phyloP scores from a whole-genome alignment of 129 eudicot species.

The Artemisia argyi region DNA sequence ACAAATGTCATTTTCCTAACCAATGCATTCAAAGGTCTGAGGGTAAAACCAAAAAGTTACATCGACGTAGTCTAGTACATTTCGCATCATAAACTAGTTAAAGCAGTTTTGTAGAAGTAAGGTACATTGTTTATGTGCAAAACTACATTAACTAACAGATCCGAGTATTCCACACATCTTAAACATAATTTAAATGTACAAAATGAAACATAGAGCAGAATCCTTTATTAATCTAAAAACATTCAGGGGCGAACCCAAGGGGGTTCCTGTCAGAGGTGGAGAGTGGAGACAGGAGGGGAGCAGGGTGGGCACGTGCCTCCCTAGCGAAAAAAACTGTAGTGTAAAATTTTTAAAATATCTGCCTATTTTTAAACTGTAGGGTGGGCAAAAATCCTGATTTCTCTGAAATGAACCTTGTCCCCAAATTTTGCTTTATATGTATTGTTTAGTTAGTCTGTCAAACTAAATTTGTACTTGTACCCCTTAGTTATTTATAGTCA shows the following conservation, averaged over 20 bases:
- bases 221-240: background rate
- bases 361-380: too few species aligned
- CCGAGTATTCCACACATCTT: background rate
- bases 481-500: too few species aligned
- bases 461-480: too few species aligned
- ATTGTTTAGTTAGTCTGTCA: too few species aligned
- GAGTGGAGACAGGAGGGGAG: too few species aligned
- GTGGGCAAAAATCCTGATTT: background rate
- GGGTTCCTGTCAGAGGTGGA: too few species aligned
- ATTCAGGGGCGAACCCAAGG: background rate
- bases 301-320: too few species aligned
- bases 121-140: conserved; percentile 9
- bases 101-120: background rate
- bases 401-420: background rate
- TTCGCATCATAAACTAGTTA: background rate
- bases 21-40: background rate
- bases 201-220: conserved; percentile 5
- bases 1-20: background rate
- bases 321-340: too few species aligned
- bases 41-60: background rate
- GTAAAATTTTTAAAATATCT: too few species aligned
- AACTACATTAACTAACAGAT: background rate
- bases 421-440: too few species aligned
- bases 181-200: background rate
- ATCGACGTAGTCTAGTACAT: background rate